These are phyloP conservation scores for Excoecaria agallocha DNA, from an alignment of 345 rosid genomes.

Conservation along the genomic window DNA sequence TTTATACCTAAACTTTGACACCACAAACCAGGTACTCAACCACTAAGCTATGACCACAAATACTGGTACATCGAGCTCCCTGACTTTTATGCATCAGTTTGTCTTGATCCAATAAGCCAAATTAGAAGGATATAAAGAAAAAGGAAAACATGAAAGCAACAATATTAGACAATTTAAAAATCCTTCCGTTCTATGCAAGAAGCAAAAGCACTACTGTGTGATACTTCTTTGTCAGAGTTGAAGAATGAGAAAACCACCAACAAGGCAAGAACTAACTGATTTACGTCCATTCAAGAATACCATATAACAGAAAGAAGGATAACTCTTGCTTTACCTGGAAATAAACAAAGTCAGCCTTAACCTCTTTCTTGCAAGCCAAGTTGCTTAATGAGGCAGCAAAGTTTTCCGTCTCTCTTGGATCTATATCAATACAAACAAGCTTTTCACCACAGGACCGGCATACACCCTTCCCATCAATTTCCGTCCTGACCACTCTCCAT, in stretches of 20 bases:
- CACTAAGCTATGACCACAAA: neutral
- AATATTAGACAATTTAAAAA: neutral
- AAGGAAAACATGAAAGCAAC: neutral
- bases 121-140: neutral
- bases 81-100: neutral
- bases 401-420: slow-evolving; percentile 72
- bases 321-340: slow-evolving; percentile 52
- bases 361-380: slow-evolving; percentile 67
- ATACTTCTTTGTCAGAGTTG: too few relatives aligned
- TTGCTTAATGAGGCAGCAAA: slow-evolving; percentile 65
- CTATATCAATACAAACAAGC: slow-evolving; percentile 91
- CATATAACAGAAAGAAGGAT: too few relatives aligned
- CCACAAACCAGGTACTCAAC: neutral
- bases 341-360: slow-evolving; percentile 46
- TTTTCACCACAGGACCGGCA: slow-evolving; percentile 72
- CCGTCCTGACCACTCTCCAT: slow-evolving; percentile 71
- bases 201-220: neutral
- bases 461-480: slow-evolving; percentile 63
- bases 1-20: neutral
- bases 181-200: neutral
- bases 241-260: too few relatives aligned
- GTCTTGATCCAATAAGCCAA: neutral
- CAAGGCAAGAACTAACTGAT: too few relatives aligned
- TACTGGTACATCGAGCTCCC: neutral
- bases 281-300: too few relatives aligned